Base-by-base conservation (phyloP, 805 yeast species). In the Kodamaea sagamina region DNA sequence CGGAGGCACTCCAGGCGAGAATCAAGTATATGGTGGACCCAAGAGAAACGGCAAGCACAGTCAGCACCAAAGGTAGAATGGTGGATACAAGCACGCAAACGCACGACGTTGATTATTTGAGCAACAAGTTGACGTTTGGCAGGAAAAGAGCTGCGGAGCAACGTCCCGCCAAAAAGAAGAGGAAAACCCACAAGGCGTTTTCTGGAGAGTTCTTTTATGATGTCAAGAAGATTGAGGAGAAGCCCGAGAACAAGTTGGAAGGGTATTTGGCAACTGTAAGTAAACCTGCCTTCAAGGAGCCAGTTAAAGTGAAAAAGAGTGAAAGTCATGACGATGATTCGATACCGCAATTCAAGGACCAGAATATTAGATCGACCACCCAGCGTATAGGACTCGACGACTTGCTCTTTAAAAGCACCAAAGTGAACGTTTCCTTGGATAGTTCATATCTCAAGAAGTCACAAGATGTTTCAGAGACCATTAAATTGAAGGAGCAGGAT, bases 31-130 rank as follows among this genome's bases (percentile, higher is more conserved):
- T 64, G 70, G 57, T 67, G 5, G 60, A 71, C 44, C 75, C 76
- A 0, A 56, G 61, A 32, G 75, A 71, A 47, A 68, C 75, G 3
- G 24, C 48, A 3, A 27, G 43, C 21, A 46, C 32, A 17, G 39
- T 50, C 6, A 26, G 26, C 17, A 26, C 21, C 31, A 39, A 17
- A 12, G 39, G 51, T 7, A 64, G 63, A 39, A 59, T 58, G 43
- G 74, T 70, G 4, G 75, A 71, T 43, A 62, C 71, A 1, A 43
- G 71, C 6, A 71, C 76, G 4, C 76, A 71, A 48, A 71, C 76
- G 2, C 68, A 61, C 38, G 63, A 65, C 43, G 26, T 48, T 24
- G 54, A 58, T 34, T 66, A 54, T 25, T 54, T 71, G 32, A 53
- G 59, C 16, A 56, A 52, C 19, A 46, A 55, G 10, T 57, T 70